A percentile compares a stretch with the other conserved stretches of the same genome.
Conservation (phyloP, 768 basidiomycete species). For the Daedalea quercina region DNA sequence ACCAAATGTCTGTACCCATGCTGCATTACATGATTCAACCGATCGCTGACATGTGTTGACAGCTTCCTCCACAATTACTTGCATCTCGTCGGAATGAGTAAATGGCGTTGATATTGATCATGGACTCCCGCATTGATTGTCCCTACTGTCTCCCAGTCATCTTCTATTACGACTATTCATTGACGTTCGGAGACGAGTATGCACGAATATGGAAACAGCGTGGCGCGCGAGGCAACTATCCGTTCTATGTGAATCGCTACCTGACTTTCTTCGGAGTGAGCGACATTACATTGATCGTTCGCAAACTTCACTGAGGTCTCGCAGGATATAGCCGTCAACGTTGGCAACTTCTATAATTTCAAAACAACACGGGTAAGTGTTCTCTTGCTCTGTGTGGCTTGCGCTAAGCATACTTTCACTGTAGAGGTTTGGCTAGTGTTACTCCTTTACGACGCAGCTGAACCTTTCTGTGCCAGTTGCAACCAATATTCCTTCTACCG, state of each 20-base stretch:
- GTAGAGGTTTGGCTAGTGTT: background rate
- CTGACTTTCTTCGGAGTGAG: constrained; percentile 32
- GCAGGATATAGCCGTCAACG: constrained; percentile 17
- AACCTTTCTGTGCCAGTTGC: constrained; percentile 28
- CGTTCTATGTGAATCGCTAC: constrained; percentile 48
- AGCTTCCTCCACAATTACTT: constrained; percentile 20
- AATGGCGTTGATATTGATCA: background rate
- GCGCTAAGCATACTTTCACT: background rate
- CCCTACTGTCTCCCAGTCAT: constrained; percentile 13
- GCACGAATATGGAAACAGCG: constrained; percentile 38
- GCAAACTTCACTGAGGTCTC: background rate
- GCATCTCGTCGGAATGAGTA: constrained; percentile 18
- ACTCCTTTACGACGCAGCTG: background rate
- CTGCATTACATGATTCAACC: background rate
- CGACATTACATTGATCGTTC: constrained; percentile 23
- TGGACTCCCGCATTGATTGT: background rate
- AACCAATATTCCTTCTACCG: constrained; percentile 30
- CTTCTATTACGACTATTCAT: constrained; percentile 24
- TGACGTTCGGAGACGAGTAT: constrained; percentile 32
- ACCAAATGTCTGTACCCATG: background rate
- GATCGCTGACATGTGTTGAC: background rate
- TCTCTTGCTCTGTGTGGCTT: background rate
- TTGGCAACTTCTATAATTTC: constrained; percentile 15
- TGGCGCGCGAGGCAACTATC: constrained; percentile 30
- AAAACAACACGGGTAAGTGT: constrained; percentile 10